A percentile compares a stretch with the other conserved stretches of the same genome.
These are phyloP conservation scores for Russula earlei DNA, from an alignment of 768 basidiomycete species.

Conservation along the genomic window DNA sequence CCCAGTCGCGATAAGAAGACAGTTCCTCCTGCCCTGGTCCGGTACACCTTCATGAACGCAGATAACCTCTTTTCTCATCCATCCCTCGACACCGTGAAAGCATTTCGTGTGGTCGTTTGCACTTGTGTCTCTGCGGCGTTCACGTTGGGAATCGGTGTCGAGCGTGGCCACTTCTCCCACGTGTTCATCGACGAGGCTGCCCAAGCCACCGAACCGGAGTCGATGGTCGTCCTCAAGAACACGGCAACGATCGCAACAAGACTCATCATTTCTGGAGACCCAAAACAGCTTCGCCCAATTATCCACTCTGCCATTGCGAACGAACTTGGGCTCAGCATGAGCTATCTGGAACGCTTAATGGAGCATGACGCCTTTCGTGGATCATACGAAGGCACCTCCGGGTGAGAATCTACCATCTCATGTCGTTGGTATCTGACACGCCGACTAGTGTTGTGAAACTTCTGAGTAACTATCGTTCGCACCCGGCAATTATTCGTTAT, in stretches of 20 bases:
- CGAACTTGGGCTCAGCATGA: constrained; percentile 45
- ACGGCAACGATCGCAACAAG: constrained; percentile 45
- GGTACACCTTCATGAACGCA: constrained; percentile 24
- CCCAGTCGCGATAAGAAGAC: constrained; percentile 38
- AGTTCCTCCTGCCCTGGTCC: constrained; percentile 36
- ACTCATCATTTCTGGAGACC: constrained; percentile 58
- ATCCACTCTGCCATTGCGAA: constrained; percentile 49
- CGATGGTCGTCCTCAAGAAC: constrained; percentile 52
- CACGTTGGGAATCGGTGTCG: constrained; percentile 44
- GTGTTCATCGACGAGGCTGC: constrained; percentile 69
- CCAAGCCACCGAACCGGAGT: constrained; percentile 62
- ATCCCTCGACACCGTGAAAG: neutral
- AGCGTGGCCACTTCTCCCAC: constrained; percentile 53
- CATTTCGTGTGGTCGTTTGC: constrained; percentile 48
- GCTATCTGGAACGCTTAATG: constrained; percentile 49
- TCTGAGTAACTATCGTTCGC: constrained; percentile 57
- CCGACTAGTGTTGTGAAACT: constrained; percentile 48
- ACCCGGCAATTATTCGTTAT: constrained; percentile 48
- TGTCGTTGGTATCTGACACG: neutral
- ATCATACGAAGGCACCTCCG: neutral
- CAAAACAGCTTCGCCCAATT: constrained; percentile 63
- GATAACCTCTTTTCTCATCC: constrained; percentile 25
- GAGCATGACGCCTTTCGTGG: neutral
- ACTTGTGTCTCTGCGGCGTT: constrained; percentile 59
- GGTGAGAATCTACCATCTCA: neutral